Evolutionary conservation across 176 grass and related monocot species (phyloP).

Genomic region (Oryza officinalis): DNA sequence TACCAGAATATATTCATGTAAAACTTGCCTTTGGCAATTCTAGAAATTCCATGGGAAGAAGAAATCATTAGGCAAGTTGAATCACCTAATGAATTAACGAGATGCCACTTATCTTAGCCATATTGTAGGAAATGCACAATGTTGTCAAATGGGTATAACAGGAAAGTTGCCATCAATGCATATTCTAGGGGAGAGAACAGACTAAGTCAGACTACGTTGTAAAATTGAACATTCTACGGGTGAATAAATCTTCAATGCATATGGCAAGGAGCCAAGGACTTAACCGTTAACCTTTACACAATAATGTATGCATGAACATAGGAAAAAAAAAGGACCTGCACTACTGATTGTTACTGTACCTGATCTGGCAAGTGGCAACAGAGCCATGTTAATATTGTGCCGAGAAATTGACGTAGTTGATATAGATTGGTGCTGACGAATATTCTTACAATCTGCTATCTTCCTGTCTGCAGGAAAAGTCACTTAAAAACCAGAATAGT

Average conservation of each 20-base stretch:
- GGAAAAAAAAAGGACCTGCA: not conserved
- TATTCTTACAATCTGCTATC: not conserved
- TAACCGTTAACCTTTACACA: not conserved
- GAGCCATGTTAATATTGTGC: not conserved
- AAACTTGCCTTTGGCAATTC: not conserved
- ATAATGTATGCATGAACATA: not conserved
- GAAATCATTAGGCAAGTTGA: not conserved
- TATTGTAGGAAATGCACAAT: not conserved
- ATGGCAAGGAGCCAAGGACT: not conserved
- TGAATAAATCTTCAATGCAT: not conserved
- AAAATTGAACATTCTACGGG: not conserved
- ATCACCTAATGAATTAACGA: not conserved
- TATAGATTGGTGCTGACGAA: not conserved
- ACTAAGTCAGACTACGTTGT: not conserved
- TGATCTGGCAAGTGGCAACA: not conserved
- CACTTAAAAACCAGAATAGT: conserved; percentile 56
- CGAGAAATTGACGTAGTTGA: not conserved
- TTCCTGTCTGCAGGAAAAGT: conserved; percentile 64
- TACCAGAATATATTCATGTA: not conserved
- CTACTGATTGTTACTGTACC: not conserved
- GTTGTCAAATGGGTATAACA: not conserved
- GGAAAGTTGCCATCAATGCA: not conserved
- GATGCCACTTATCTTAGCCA: not conserved
- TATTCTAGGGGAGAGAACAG: not conserved
- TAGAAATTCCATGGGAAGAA: not conserved